A percentile compares a stretch with the other conserved stretches of the same genome.
These are phyloP conservation scores for Schizosaccharomyces versatilis DNA, from an alignment of 1,139 yeast genomes.

Conservation along the genomic window DNA sequence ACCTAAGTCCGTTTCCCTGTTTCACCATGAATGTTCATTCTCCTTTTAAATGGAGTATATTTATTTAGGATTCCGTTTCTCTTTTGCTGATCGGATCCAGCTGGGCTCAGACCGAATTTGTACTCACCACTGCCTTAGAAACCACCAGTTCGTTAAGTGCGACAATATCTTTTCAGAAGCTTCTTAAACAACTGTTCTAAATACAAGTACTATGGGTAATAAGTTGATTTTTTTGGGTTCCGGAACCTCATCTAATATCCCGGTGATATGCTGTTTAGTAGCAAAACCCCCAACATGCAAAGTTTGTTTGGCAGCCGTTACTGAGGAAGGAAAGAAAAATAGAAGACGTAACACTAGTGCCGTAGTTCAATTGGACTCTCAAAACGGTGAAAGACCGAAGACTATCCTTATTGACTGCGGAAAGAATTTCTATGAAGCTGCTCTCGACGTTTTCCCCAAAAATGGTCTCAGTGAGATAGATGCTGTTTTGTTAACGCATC, in stretches of 20 bases:
- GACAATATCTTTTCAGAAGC: too few species aligned
- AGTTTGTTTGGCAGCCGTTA: slow-evolving; percentile 9
- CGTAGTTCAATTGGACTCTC: slow-evolving; percentile 1
- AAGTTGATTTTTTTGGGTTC: slow-evolving; percentile 10
- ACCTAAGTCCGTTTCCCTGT: too few species aligned
- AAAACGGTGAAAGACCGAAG: slow-evolving; percentile 4
- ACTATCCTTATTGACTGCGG: slow-evolving; percentile 10
- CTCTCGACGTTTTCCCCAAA: slow-evolving; percentile 8
- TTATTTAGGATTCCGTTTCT: too few species aligned
- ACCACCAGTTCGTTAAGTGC: too few species aligned
- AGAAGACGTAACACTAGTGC: slow-evolving; percentile 10
- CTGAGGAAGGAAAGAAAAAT: slow-evolving; percentile 8
- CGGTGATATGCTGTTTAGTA: slow-evolving; percentile 9
- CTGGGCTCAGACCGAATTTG: too few species aligned
- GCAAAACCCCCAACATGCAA: slow-evolving; percentile 7
- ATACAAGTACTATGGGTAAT: too few species aligned
- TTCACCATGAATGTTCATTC: too few species aligned
- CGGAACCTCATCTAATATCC: slow-evolving; percentile 9
- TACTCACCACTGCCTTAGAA: too few species aligned
- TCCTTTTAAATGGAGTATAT: too few species aligned
- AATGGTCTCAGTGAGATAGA: slow-evolving; percentile 8
- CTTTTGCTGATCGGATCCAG: too few species aligned
- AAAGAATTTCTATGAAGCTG: slow-evolving; percentile 10
- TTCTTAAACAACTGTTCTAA: too few species aligned
- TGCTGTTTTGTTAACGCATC: slow-evolving; percentile 10